phyloP scores from a whole-genome alignment of 148 eudicot genomes.

The Vaccinium darrowii region DNA sequence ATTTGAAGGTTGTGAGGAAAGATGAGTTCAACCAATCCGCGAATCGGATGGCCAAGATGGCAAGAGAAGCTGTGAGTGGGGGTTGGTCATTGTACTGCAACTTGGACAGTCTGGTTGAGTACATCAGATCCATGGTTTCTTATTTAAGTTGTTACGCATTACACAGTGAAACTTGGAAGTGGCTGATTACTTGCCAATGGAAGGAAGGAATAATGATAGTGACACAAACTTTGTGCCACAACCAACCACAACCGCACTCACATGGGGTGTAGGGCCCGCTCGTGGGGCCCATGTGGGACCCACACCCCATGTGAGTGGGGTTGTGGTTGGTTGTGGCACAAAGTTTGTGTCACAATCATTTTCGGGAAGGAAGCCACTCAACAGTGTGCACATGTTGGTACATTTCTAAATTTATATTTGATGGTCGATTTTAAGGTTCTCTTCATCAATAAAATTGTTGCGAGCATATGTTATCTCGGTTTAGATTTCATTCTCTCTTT shows the following conservation, averaged over 20 bases:
- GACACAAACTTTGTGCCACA: too few species aligned
- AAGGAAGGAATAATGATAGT: too few species aligned
- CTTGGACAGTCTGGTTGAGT: slow-evolving; percentile 16
- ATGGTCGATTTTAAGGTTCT: not conserved
- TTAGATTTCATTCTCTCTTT: too few species aligned
- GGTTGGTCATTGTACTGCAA: slow-evolving; percentile 25
- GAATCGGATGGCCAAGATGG: not conserved
- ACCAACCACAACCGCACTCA: too few species aligned
- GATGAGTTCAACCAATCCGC: not conserved
- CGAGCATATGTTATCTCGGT: too few species aligned
- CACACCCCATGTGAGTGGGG: too few species aligned
- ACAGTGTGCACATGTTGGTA: not conserved
- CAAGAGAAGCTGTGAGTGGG: slow-evolving; percentile 11
- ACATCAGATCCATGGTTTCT: not conserved
- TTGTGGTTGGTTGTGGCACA: too few species aligned
- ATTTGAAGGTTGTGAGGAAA: not conserved
- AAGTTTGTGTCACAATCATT: too few species aligned
- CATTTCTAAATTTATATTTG: not conserved
- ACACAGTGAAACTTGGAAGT: not conserved
- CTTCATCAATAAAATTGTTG: not conserved
- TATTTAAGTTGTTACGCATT: too few species aligned
- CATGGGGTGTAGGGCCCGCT: too few species aligned
- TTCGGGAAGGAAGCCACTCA: not conserved
- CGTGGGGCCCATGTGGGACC: too few species aligned
- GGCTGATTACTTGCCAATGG: not conserved